These are phyloP conservation scores for Eudorina sp. DNA, from an alignment of 139 green algal genomes.

Conservation along the genomic window DNA sequence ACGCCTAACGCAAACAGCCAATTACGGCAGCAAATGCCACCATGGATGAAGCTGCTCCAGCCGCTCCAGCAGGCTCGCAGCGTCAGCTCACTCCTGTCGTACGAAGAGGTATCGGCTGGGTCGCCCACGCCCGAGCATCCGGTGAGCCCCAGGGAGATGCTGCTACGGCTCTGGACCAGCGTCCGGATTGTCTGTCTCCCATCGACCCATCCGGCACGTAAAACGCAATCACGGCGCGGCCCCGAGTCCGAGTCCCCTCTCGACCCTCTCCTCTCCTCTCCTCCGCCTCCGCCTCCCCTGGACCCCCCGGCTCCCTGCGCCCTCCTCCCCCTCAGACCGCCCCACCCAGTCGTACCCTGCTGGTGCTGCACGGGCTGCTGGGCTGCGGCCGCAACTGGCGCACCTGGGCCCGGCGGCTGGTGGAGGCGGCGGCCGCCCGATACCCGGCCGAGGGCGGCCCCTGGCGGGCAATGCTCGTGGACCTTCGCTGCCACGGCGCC, in stretches of 20 bases:
- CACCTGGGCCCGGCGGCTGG: constrained; percentile 29
- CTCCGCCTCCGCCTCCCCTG: no score
- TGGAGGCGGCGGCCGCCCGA: constrained; percentile 22
- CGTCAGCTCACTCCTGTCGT: neutral
- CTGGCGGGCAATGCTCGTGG: constrained; percentile 76
- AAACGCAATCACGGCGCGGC: no score
- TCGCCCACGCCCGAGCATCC: neutral
- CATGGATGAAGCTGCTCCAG: neutral
- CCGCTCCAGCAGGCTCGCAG: neutral
- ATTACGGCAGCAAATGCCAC: no score
- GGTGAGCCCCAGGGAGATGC: neutral
- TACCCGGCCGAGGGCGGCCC: constrained; percentile 22
- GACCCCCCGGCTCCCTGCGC: neutral
- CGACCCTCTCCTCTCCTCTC: neutral
- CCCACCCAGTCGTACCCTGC: constrained; percentile 13
- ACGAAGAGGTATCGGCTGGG: constrained; percentile 15
- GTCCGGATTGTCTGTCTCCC: no score
- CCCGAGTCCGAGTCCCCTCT: no score
- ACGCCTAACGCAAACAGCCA: no score
- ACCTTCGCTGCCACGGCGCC: constrained; percentile 80
- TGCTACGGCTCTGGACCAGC: no score
- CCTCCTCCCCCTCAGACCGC: neutral
- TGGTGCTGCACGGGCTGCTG: constrained; percentile 68
- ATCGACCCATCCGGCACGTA: no score
- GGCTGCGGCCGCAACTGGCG: constrained; percentile 70